phyloP scores from a whole-genome alignment of 805 yeast species.

The Candida bentonensis region DNA sequence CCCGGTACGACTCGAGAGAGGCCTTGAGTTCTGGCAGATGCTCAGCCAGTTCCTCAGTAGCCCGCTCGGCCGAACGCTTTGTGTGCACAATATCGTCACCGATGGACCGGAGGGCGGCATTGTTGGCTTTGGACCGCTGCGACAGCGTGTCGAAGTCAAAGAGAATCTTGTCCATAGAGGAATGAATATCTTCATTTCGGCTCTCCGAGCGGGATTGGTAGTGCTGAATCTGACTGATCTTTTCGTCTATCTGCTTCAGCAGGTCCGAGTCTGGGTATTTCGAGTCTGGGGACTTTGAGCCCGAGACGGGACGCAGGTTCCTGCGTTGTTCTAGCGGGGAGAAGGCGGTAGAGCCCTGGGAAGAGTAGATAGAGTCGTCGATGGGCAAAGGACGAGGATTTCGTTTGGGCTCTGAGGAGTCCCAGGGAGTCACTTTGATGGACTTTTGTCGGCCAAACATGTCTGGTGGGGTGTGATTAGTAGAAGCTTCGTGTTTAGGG shows the following conservation, averaged over 20 bases:
- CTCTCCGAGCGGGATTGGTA: constrained; percentile 18
- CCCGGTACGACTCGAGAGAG: constrained; percentile 15
- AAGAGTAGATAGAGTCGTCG: neutral
- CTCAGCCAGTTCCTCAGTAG: constrained; percentile 10
- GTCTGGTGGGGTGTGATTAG: too few relatives aligned
- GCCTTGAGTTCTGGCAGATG: constrained; percentile 15
- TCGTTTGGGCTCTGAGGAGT: constrained; percentile 26
- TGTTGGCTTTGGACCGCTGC: constrained; percentile 24
- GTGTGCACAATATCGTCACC: constrained; percentile 7
- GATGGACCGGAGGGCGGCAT: constrained; percentile 15
- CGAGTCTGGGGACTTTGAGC: neutral
- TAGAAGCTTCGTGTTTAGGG: too few relatives aligned
- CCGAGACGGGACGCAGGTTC: neutral
- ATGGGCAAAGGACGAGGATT: constrained; percentile 29
- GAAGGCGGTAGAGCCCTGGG: neutral
- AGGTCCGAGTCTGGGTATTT: constrained; percentile 12
- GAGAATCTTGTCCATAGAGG: constrained; percentile 13
- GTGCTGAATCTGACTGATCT: constrained; percentile 12
- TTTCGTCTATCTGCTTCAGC: constrained; percentile 10
- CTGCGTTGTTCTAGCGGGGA: neutral
- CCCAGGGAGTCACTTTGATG: constrained; percentile 18
- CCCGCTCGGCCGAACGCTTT: constrained; percentile 9
- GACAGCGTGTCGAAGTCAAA: constrained; percentile 21
- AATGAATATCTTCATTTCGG: constrained; percentile 20
- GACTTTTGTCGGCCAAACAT: constrained; percentile 11